phyloP scores from a whole-genome alignment of 306 rosid species.

The Cucurbita maxima region DNA sequence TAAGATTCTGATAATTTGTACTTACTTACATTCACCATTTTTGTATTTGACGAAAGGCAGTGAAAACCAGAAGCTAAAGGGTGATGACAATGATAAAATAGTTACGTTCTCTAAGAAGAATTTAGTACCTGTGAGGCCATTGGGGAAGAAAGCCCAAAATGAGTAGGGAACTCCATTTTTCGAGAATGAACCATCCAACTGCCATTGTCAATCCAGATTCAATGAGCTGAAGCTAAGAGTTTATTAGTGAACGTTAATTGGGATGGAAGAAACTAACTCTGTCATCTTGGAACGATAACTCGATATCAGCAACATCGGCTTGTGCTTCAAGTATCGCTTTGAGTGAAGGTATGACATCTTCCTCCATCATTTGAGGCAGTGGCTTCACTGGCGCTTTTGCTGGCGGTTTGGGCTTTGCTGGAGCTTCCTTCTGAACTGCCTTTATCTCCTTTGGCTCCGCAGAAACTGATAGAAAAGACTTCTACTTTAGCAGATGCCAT shows the following conservation, averaged over 20 bases:
- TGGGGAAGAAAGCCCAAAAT: slow-evolving; percentile 89
- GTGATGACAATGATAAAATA: no score
- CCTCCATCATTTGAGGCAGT: slow-evolving; percentile 79
- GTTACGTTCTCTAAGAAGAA: background rate
- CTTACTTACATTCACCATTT: no score
- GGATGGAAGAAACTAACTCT: slow-evolving; percentile 30
- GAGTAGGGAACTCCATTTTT: slow-evolving; percentile 47
- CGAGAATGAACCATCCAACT: slow-evolving; percentile 81
- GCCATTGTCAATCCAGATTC: slow-evolving; percentile 10
- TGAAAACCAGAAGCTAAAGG: no score
- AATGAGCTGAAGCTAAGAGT: background rate
- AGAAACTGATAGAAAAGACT: slow-evolving; percentile 21
- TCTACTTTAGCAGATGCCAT: background rate
- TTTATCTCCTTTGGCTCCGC: slow-evolving; percentile 43
- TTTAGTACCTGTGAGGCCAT: slow-evolving; percentile 52
- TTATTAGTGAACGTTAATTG: background rate
- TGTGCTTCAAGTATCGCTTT: slow-evolving; percentile 56
- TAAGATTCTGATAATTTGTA: no score
- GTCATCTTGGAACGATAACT: slow-evolving; percentile 47
- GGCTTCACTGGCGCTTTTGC: slow-evolving; percentile 65
- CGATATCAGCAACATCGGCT: slow-evolving; percentile 51
- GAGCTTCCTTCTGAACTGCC: slow-evolving; percentile 32
- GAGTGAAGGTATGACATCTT: slow-evolving; percentile 76
- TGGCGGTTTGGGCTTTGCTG: slow-evolving; percentile 49
- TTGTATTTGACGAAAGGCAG: no score